Base-by-base conservation (phyloP, 495 filamentous ascomycete species). In the Haplographium delicatum region DNA sequence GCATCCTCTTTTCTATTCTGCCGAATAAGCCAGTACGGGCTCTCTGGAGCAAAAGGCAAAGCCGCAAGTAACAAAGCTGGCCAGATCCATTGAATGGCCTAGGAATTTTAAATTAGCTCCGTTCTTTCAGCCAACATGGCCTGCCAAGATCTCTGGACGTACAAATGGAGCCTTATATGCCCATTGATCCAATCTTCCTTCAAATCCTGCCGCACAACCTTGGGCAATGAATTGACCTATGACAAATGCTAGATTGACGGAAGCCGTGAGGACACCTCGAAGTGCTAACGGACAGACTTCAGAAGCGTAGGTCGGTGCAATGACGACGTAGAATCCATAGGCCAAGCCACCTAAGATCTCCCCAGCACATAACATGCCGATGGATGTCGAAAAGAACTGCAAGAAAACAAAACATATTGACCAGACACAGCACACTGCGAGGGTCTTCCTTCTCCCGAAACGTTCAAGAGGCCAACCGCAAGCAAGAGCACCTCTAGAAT, bases 341-440 rank as follows among this genome's bases (percentile, higher is more conserved):
- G 84, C 83, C 46, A 90, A 76, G 47, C 86, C 85, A n/a, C 81
- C 82, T 4, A 90, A 68, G 26, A 88, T 75, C 60, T 84, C 84
- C 30, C 78, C 84, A 9, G 74, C 78, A 11, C 83, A 69, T 28
- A 89, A 72, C 9, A 80, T 62, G 27, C 78, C 63, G 33, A 88
- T 72, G 47, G 68, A 80, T 6, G 71, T 67, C 24, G 84, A 80
- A 35, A 84, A 85, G 72, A 83, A 80, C 3, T 71, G 67, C 44
- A 82, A 68, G 63, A 78, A 79, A 42, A 79, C 69, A 50, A 78
- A 72, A 1, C 61, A 66, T 24, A 63, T 74, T 26, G 78, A 53
- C 24, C 69, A 51, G 10, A 60, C 53, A 7, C 78, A 65, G 10
- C 46, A 44, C 3, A 27, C 41, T n/a, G 33, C 47, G 5, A 56